Evolutionary conservation across 441 rosid genomes (phyloP).

Genomic region (Populus trichocarpa): DNA sequence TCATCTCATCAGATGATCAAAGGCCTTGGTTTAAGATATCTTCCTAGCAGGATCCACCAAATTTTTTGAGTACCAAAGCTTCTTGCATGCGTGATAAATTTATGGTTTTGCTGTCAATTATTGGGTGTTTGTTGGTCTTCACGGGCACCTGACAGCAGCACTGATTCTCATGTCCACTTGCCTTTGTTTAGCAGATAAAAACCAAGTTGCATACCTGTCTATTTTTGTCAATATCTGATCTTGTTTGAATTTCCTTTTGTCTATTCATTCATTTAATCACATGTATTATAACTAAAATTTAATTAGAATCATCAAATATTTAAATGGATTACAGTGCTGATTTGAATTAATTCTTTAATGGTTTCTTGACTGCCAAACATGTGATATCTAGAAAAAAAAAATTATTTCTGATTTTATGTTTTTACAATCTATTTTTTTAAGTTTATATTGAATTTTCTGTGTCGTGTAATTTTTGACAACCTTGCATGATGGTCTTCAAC

Average conservation of each 20-base stretch:
- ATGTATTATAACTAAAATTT: neutral
- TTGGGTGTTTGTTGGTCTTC: constrained; percentile 12
- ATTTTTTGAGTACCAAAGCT: constrained; percentile 11
- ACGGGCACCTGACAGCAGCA: constrained; percentile 21
- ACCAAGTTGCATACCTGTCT: constrained; percentile 15
- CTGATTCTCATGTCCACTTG: constrained; percentile 27
- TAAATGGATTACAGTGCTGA: no score
- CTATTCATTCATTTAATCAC: constrained; percentile 8
- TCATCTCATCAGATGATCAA: constrained; percentile 2
- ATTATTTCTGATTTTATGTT: no score
- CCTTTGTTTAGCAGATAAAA: constrained; percentile 19
- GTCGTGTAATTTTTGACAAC: no score
- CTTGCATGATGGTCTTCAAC: no score
- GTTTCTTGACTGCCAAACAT: no score
- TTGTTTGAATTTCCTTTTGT: constrained; percentile 7
- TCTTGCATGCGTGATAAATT: constrained; percentile 26
- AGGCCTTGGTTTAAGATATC: neutral
- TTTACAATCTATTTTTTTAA: no score
- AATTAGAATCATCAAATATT: no score
- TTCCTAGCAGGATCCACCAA: constrained; percentile 16
- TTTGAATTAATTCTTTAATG: no score
- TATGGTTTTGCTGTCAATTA: constrained; percentile 10
- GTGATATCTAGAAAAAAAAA: no score
- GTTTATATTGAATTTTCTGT: no score
- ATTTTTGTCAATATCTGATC: constrained; percentile 28